These are phyloP conservation scores for Pezicula radicicola DNA, from an alignment of 2,329 filamentous ascomycete species.

Conservation along the genomic window DNA sequence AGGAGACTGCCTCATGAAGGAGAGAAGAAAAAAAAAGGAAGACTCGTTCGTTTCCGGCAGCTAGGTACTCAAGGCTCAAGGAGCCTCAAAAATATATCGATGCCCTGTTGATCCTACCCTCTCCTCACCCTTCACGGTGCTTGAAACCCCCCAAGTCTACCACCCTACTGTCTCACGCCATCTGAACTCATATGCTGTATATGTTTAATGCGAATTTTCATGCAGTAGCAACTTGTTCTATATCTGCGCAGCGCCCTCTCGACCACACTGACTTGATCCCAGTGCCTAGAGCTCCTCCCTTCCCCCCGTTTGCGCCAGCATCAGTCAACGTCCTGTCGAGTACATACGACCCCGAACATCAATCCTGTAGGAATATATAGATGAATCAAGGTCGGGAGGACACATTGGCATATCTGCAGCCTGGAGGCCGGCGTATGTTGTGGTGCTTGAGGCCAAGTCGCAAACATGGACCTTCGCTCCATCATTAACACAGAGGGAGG, in stretches of 20 bases:
- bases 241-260: conserved; percentile 3
- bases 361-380: conserved; percentile 11
- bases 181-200: too few species aligned
- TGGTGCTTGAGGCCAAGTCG: conserved; percentile 19
- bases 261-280: too few species aligned
- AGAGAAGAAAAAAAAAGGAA: too few species aligned
- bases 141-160: too few species aligned
- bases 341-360: conserved; percentile 1
- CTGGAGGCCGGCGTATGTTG: conserved; percentile 18
- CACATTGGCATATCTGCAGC: conserved; percentile 17
- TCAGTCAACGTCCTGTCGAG: conserved; percentile 10
- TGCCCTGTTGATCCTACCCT: too few species aligned
- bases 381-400: conserved; percentile 17
- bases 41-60: too few species aligned
- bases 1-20: too few species aligned
- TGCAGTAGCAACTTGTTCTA: conserved; percentile 4
- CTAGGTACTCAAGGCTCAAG: too few species aligned
- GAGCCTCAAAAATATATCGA: too few species aligned
- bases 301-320: conserved; percentile 18
- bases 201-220: too few species aligned
- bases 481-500: conserved; percentile 43
- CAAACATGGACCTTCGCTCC: conserved; percentile 48
- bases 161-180: too few species aligned
- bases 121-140: too few species aligned
- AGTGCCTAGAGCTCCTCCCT: background rate